Evolutionary conservation across 108 stramenopile genomes (phyloP).

Genomic region (Seminavis robusta): DNA sequence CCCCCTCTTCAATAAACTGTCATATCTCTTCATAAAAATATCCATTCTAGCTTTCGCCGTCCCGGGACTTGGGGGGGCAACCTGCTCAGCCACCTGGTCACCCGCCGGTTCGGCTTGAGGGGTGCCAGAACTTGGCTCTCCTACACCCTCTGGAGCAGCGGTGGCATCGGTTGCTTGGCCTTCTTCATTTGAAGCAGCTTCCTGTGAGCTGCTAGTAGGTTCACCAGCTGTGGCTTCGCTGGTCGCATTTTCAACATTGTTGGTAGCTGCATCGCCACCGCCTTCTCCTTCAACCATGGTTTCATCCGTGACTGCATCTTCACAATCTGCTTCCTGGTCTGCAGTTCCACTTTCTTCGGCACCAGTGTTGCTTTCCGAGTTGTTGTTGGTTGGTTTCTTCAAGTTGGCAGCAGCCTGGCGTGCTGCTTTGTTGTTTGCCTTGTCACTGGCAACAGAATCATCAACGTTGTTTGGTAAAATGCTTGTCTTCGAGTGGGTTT

Average conservation of each 20-base stretch:
- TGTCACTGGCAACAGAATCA: too few relatives aligned
- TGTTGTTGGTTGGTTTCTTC: neutral
- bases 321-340: conserved; percentile 4
- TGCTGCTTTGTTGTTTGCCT: too few relatives aligned
- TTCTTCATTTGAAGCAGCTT: neutral
- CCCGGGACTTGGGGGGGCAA: too few relatives aligned
- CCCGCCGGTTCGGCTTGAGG: neutral
- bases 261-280: neutral
- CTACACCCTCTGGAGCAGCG: neutral
- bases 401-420: too few relatives aligned
- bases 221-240: too few relatives aligned
- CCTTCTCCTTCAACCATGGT: neutral
- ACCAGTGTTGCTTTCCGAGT: neutral
- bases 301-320: conserved; percentile 5
- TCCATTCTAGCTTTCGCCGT: too few relatives aligned
- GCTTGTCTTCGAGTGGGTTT: too few relatives aligned
- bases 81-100: neutral
- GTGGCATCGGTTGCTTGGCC: conserved; percentile 3
- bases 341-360: too few relatives aligned
- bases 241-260: neutral
- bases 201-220: too few relatives aligned
- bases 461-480: too few relatives aligned
- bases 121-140: neutral
- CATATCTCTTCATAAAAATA: too few relatives aligned
- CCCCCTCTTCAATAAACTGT: too few relatives aligned